Conservation (phyloP, 768 basidiomycete genomes). For the Rhodotorula graminis region DNA sequence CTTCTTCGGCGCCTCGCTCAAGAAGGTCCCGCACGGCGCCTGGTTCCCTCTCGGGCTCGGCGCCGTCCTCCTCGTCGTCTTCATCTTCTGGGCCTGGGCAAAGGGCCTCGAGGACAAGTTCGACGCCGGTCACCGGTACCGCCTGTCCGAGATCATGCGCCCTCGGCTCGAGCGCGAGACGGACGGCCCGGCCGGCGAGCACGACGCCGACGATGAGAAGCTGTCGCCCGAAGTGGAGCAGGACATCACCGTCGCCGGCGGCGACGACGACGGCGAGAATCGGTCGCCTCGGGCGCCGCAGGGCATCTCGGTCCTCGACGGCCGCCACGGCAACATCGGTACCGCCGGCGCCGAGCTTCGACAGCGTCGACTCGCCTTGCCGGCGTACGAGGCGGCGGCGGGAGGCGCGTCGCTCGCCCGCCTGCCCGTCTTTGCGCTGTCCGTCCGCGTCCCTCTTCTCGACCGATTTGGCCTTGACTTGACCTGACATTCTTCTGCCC, state of each 20-base stretch:
- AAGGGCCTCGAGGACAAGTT: conserved; percentile 60
- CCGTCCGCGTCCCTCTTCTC: background rate
- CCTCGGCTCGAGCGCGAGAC: conserved; percentile 13
- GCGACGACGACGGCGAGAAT: background rate
- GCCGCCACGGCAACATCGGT: no score
- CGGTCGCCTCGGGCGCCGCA: no score
- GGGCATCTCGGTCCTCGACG: no score
- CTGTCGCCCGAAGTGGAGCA: background rate
- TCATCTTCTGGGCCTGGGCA: conserved; percentile 12
- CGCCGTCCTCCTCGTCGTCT: conserved; percentile 6
- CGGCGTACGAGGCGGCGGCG: background rate
- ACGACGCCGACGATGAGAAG: background rate
- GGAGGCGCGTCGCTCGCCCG: conserved; percentile 13
- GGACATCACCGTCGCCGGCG: background rate
- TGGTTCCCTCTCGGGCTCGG: conserved; percentile 31
- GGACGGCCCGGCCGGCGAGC: conserved; percentile 2
- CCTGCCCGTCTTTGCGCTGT: conserved; percentile 35
- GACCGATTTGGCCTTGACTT: no score
- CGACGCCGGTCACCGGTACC: conserved; percentile 57
- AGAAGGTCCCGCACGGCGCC: conserved; percentile 33
- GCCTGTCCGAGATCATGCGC: conserved; percentile 58
- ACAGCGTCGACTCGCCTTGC: background rate
- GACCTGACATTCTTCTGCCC: no score
- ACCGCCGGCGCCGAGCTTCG: background rate
- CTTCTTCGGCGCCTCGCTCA: conserved; percentile 63